These are phyloP conservation scores for Stereum hirsutum DNA, from an alignment of 1,284 basidiomycete species.

Conservation along the genomic window DNA sequence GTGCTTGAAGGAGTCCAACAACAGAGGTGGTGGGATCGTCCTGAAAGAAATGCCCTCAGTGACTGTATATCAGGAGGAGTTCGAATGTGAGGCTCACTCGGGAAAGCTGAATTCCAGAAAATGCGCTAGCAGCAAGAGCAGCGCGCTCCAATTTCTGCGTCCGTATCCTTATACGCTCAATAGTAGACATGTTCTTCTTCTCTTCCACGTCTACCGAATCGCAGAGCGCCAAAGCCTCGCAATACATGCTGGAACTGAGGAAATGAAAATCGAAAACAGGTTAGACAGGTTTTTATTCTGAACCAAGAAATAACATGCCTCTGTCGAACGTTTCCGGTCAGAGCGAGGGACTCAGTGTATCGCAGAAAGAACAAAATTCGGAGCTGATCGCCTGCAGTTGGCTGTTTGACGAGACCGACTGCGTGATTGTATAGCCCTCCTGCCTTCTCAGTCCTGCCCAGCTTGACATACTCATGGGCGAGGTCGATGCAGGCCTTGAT, in stretches of 20 bases:
- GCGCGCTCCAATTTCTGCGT: constrained; percentile 55
- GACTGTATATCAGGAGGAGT: constrained; percentile 1
- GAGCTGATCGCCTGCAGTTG: constrained; percentile 36
- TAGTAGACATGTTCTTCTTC: constrained; percentile 39
- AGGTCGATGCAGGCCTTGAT: constrained; percentile 59
- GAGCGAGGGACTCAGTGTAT: constrained; percentile 58
- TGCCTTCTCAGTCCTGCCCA: constrained; percentile 70
- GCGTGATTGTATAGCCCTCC: constrained; percentile 51
- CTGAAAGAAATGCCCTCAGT: no score
- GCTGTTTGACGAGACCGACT: constrained; percentile 33
- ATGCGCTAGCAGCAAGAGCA: constrained; percentile 62
- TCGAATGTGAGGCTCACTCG: constrained; percentile 32
- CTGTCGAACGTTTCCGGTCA: constrained; percentile 47
- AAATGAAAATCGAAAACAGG: constrained; percentile 2
- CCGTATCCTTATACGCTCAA: constrained; percentile 48
- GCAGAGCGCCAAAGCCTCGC: constrained; percentile 43
- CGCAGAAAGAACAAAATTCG: constrained; percentile 51
- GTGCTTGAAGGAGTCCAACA: constrained; percentile 55
- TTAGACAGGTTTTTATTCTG: neutral
- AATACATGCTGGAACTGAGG: constrained; percentile 30
- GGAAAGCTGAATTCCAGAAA: constrained; percentile 58
- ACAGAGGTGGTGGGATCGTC: constrained; percentile 57
- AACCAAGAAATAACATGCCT: constrained; percentile 37
- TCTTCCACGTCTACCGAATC: constrained; percentile 28
- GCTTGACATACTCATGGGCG: constrained; percentile 66